Evolutionary conservation across 2,329 filamentous ascomycete genomes (phyloP).

Genomic region (Neonectria magnoliae): DNA sequence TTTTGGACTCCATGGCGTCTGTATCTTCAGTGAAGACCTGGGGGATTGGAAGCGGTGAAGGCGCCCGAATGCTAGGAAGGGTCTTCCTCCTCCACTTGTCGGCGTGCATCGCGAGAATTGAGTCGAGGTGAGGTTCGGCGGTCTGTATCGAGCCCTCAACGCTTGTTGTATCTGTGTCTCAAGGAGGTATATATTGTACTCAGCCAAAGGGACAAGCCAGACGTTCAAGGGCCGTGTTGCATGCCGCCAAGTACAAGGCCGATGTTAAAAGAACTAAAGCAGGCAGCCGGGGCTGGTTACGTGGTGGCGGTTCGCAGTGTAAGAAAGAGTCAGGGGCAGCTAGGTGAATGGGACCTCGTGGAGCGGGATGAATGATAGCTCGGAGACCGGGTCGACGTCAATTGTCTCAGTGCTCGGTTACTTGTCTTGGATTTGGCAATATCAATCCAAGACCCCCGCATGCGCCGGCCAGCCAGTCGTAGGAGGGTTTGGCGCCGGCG

Average conservation of each 20-base stretch:
- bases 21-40: conserved; percentile 32
- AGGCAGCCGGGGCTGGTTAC: conserved; percentile 24
- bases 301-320: conserved; percentile 23
- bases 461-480: conserved; percentile 34
- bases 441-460: conserved; percentile 33
- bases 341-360: conserved; percentile 23
- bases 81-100: conserved; percentile 51
- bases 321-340: conserved; percentile 13
- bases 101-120: conserved; percentile 41
- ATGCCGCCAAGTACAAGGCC: conserved; percentile 31
- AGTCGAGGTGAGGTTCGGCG: neutral
- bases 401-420: conserved; percentile 37
- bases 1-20: conserved; percentile 46
- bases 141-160: neutral
- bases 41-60: conserved; percentile 35
- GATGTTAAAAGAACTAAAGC: conserved; percentile 16
- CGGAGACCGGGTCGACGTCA: conserved; percentile 36
- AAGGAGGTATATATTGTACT: conserved; percentile 11
- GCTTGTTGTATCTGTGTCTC: neutral
- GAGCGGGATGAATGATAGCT: conserved; percentile 14
- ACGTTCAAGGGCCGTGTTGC: conserved; percentile 26
- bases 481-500: conserved; percentile 18
- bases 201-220: conserved; percentile 8
- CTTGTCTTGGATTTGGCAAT: conserved; percentile 35
- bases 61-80: conserved; percentile 43